Conservation (phyloP, 441 rosid species). For the Gossypium laxum region DNA sequence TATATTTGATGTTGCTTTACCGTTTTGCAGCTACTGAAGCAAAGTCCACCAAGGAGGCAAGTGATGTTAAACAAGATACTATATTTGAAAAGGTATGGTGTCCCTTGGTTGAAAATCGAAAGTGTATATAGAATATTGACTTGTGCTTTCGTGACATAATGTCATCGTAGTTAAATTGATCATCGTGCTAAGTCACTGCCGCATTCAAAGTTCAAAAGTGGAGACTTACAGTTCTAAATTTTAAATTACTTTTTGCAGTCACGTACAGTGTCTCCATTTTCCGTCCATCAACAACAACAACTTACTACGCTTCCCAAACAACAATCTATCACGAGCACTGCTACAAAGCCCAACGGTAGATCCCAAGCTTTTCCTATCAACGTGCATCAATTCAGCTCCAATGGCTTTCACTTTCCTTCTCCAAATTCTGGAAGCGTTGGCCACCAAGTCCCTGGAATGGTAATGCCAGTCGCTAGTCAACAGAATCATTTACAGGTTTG, state of each 20-base stretch:
- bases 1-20: neutral
- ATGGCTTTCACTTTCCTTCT: conserved; percentile 14
- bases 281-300: conserved; percentile 37
- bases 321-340: conserved; percentile 23
- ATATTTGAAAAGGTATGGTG: conserved; percentile 28
- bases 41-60: conserved; percentile 18
- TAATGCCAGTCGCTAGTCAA: conserved; percentile 20
- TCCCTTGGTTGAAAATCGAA: neutral
- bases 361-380: conserved; percentile 17
- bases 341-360: conserved; percentile 20
- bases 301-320: conserved; percentile 28
- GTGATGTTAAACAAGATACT: conserved; percentile 22
- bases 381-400: conserved; percentile 16
- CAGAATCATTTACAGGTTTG: conserved; percentile 35
- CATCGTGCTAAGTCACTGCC: neutral
- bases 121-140: neutral
- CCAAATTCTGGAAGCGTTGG: conserved; percentile 25
- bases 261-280: conserved; percentile 28
- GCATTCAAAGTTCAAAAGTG: neutral
- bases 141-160: neutral
- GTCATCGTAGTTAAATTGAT: too few species aligned
- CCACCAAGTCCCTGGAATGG: conserved; percentile 35
- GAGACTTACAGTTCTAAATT: neutral
- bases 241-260: conserved; percentile 24
- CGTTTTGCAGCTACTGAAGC: conserved; percentile 31